Base-by-base conservation (phyloP, 768 basidiomycete species). In the Mycena maculata region DNA sequence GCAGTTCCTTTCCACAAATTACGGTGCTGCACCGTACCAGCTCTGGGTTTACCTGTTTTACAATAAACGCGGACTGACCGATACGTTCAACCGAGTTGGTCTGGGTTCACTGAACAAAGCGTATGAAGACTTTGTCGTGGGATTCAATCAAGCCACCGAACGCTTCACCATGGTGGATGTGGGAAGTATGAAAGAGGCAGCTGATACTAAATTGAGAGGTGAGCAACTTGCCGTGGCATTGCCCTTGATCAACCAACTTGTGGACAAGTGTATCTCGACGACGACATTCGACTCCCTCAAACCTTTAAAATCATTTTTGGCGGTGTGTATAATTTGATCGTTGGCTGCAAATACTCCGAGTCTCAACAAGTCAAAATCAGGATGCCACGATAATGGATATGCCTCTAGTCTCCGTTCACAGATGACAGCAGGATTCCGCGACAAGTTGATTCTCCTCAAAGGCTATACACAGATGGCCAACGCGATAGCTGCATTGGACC, bases 121-220 rank as follows among this genome's bases (percentile, higher is more conserved):
- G 53, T 87, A 92, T 69, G 88, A 90, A 4, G 88, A 89, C 20
- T 92, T 92, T 72, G 77, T 89, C 60, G 76, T 84, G 55, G 91
- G 91, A 10, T 91, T 92, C 73, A 91, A 91, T 75, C 88, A 90
- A 76, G 88, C 90, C 13, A 80, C 86, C 16, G 87, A 88, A 63
- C 84, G 88, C 45, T 92, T 92, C 74, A 76, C 86, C 56, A 87
- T 92, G 78, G 83, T 90, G 33, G 91, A 92, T 76, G 90, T 90
- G 55, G 91, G 91, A 52, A 80, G 79, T 65, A 87, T 83, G 54
- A 92, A 92, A 78, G 91, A 92, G 81, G 89, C 88, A 4, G 91
- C 90, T 30, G 91, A 92, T 76, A 84, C 88, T 47, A 92, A 92
- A 78, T 86, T 92, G 74, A 91, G 90, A 83, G 89, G 92, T 90